A percentile compares a stretch with the other conserved stretches of the same genome.
These are phyloP conservation scores for Apodospora peruviana DNA, from an alignment of 495 filamentous ascomycete species.

Conservation along the genomic window DNA sequence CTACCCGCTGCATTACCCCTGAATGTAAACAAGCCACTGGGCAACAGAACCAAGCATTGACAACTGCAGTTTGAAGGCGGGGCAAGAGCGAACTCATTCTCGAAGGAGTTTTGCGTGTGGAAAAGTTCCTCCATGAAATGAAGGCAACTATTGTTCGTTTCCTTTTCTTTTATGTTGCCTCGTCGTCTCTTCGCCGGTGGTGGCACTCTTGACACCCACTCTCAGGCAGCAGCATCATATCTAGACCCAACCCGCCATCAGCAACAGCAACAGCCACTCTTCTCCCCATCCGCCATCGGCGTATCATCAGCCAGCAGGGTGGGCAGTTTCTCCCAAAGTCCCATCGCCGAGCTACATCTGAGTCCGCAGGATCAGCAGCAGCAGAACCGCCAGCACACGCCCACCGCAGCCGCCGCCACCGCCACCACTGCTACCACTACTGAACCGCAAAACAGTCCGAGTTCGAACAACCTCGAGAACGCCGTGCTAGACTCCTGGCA, in stretches of 20 bases:
- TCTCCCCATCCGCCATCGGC: conserved; percentile 9
- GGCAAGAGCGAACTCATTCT: conserved; percentile 33
- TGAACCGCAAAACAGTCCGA: too few relatives aligned
- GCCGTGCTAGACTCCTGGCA: conserved; percentile 27
- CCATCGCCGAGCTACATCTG: conserved; percentile 9
- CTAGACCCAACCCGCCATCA: background rate
- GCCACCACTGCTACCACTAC: too few relatives aligned
- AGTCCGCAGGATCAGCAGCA: background rate
- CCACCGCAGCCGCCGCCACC: too few relatives aligned
- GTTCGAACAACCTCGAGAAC: conserved; percentile 21
- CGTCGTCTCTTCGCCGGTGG: too few relatives aligned
- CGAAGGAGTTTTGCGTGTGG: conserved; percentile 27
- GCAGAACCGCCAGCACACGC: conserved; percentile 1
- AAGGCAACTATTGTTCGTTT: conserved; percentile 16
- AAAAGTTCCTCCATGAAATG: conserved; percentile 20
- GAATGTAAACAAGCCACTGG: background rate
- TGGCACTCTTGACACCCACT: too few relatives aligned
- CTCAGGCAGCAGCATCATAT: conserved; percentile 2
- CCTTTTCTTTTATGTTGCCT: too few relatives aligned
- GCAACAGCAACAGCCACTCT: too few relatives aligned
- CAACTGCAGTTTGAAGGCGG: conserved; percentile 9
- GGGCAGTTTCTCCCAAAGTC: conserved; percentile 14
- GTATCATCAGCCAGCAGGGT: background rate
- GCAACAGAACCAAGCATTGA: conserved; percentile 1
- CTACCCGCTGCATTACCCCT: background rate